Evolutionary conservation across 2,329 filamentous ascomycete genomes (phyloP).

Genomic region (Pyrenochaeta sp.): DNA sequence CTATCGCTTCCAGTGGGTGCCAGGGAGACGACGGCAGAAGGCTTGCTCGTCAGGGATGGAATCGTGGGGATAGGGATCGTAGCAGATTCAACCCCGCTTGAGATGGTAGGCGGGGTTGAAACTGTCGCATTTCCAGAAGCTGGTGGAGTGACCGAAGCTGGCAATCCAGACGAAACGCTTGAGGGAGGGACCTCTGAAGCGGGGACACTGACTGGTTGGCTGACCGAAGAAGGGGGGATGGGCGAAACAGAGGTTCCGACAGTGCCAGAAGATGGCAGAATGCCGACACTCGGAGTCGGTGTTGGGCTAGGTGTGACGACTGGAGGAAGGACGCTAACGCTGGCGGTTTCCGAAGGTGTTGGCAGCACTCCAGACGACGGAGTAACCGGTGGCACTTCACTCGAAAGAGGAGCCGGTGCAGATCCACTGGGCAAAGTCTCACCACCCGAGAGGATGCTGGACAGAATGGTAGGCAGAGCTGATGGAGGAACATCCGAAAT

Average conservation of each 20-base stretch:
- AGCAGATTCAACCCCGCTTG: slow-evolving; percentile 15
- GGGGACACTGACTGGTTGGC: slow-evolving; percentile 20
- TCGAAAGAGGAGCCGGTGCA: slow-evolving; percentile 18
- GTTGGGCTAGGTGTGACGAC: slow-evolving; percentile 2
- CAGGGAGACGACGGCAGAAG: slow-evolving; percentile 51
- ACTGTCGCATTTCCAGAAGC: slow-evolving; percentile 18
- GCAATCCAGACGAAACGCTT: slow-evolving; percentile 11
- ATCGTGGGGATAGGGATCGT: slow-evolving; percentile 23
- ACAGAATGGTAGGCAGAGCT: slow-evolving; percentile 24
- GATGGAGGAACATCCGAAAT: no score
- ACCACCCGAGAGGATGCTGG: slow-evolving; percentile 24
- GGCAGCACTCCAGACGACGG: slow-evolving; percentile 17
- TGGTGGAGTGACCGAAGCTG: slow-evolving; percentile 9
- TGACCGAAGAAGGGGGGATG: slow-evolving; percentile 7
- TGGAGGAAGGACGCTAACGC: background rate
- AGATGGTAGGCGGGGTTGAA: slow-evolving; percentile 7
- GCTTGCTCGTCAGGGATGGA: slow-evolving; percentile 25
- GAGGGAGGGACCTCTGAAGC: slow-evolving; percentile 23
- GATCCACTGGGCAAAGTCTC: slow-evolving; percentile 23
- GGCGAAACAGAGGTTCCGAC: slow-evolving; percentile 14
- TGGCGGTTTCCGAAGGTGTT: slow-evolving; percentile 14
- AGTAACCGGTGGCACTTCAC: slow-evolving; percentile 4
- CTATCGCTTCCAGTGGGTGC: slow-evolving; percentile 56
- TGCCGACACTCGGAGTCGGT: slow-evolving; percentile 4
- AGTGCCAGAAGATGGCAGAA: slow-evolving; percentile 5